Percentiles rank a stretch among this genome's conserved stretches.
These are phyloP conservation scores for Kingdonia uniflora DNA, from an alignment of 164 flowering plant genomes.

Conservation along the genomic window DNA sequence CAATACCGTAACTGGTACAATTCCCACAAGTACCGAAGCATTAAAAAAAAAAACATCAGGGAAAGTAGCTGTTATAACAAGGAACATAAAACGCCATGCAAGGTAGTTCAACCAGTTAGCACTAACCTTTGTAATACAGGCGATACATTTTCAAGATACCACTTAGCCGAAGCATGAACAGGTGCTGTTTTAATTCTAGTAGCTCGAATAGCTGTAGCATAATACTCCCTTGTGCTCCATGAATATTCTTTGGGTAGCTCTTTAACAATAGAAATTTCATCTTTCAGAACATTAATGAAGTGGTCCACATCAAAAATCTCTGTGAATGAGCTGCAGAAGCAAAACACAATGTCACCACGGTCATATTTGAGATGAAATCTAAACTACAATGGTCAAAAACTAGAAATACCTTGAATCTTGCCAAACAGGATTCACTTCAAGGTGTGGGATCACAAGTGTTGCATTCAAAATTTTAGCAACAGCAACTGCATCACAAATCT, in stretches of 20 bases:
- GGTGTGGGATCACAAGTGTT: constrained; percentile 85
- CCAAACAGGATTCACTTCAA: constrained; percentile 98
- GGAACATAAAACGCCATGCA: too few relatives aligned
- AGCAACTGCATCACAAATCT: constrained; percentile 99
- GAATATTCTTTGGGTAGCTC: constrained; percentile 73
- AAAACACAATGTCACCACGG: constrained; percentile 12
- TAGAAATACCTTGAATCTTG: constrained; percentile 70
- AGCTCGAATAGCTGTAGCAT: constrained; percentile 78
- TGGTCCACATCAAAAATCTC: constrained; percentile 98
- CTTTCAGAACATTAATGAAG: constrained; percentile 77
- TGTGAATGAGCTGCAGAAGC: constrained; percentile 62
- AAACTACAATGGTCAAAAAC: neutral
- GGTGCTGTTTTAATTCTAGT: constrained; percentile 90
- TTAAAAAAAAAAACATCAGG: neutral
- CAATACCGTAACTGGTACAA: constrained; percentile 61
- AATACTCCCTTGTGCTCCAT: constrained; percentile 98
- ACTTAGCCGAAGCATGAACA: constrained; percentile 87
- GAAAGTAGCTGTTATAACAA: too few relatives aligned
- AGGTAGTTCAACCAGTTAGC: neutral
- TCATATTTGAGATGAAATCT: neutral
- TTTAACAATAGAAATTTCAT: constrained; percentile 73
- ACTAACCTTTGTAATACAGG: constrained; percentile 80
- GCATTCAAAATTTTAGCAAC: constrained; percentile 97
- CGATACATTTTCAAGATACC: constrained; percentile 87
- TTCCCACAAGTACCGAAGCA: too few relatives aligned